These are phyloP conservation scores for Karstenula rhodostoma DNA, from an alignment of 2,329 filamentous ascomycete genomes.

Conservation along the genomic window DNA sequence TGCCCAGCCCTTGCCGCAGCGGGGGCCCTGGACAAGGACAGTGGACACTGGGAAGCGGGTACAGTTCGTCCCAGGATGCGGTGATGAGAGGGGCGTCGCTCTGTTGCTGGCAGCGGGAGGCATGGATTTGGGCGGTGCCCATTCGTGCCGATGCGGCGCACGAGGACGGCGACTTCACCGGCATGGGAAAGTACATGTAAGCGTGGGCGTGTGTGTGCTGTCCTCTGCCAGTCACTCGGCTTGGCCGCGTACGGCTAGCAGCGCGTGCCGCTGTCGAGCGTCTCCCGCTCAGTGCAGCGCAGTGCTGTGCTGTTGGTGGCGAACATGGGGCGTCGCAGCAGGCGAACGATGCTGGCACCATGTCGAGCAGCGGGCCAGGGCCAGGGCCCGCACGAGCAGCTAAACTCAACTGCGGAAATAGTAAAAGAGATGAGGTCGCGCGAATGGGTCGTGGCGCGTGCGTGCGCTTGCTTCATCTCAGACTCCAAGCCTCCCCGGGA, in stretches of 20 bases:
- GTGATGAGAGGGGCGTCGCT: slow-evolving; percentile 19
- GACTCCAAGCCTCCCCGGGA: slow-evolving; percentile 30
- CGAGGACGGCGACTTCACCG: slow-evolving; percentile 8
- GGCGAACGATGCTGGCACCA: slow-evolving; percentile 12
- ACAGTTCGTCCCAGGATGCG: slow-evolving; percentile 23
- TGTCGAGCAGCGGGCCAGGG: neutral
- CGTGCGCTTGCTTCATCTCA: slow-evolving; percentile 25
- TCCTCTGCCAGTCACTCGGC: slow-evolving; percentile 6
- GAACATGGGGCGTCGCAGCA: slow-evolving; percentile 23
- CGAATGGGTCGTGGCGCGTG: slow-evolving; percentile 32
- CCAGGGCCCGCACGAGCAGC: slow-evolving; percentile 32
- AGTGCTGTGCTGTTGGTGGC: slow-evolving; percentile 40
- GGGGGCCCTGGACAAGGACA: slow-evolving; percentile 31
- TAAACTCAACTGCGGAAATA: slow-evolving; percentile 16
- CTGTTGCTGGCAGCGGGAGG: slow-evolving; percentile 7
- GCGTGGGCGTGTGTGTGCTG: slow-evolving; percentile 13
- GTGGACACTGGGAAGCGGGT: slow-evolving; percentile 24
- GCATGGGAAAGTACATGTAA: slow-evolving; percentile 12
- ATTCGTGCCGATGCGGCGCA: neutral
- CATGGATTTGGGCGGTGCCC: neutral
- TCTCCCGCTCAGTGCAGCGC: slow-evolving; percentile 30
- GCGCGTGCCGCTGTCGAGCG: slow-evolving; percentile 22
- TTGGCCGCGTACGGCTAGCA: slow-evolving; percentile 3
- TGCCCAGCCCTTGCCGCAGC: slow-evolving; percentile 33
- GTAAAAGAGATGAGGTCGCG: slow-evolving; percentile 12